Conservation (phyloP, 2,329 filamentous ascomycete species). For the Fusarium algeriense region DNA sequence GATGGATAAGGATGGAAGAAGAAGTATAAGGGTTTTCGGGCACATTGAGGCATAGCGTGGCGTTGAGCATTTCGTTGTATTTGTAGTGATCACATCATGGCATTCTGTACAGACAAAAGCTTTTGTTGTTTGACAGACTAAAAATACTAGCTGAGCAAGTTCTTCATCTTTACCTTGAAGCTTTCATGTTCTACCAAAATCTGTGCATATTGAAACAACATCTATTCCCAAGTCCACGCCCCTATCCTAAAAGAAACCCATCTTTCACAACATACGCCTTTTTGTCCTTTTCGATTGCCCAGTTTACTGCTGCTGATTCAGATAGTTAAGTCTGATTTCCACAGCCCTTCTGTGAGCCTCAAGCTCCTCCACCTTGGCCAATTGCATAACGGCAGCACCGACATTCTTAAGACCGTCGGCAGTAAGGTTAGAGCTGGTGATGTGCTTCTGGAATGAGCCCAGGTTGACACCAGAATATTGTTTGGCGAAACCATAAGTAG, state of each 20-base stretch:
- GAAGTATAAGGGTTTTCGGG: constrained; percentile 9
- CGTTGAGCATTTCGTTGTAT: constrained; percentile 46
- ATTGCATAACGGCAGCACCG: constrained; percentile 89
- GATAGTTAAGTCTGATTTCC: constrained; percentile 78
- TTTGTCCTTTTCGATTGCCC: constrained; percentile 1
- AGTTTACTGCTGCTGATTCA: constrained; percentile 53
- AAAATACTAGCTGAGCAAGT: constrained; percentile 28
- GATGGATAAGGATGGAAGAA: not conserved
- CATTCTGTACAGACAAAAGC: constrained; percentile 41
- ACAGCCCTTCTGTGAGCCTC: constrained; percentile 94
- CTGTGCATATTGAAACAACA: constrained; percentile 10
- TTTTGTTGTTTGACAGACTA: constrained; percentile 33
- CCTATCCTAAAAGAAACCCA: constrained; percentile 24
- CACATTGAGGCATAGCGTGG: constrained; percentile 52
- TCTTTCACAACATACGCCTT: constrained; percentile 27
- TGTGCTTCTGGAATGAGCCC: constrained; percentile 96
- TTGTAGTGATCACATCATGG: constrained; percentile 35
- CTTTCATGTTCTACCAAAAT: not conserved
- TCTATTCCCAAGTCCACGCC: constrained; percentile 25
- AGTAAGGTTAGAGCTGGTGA: constrained; percentile 92
- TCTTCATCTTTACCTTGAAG: not conserved
- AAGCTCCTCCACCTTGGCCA: constrained; percentile 93
- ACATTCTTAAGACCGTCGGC: constrained; percentile 87
- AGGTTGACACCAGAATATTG: constrained; percentile 99
- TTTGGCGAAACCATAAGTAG: constrained; percentile 97